Conservation (phyloP, 306 rosid species). For the Lathyrus sativus region DNA sequence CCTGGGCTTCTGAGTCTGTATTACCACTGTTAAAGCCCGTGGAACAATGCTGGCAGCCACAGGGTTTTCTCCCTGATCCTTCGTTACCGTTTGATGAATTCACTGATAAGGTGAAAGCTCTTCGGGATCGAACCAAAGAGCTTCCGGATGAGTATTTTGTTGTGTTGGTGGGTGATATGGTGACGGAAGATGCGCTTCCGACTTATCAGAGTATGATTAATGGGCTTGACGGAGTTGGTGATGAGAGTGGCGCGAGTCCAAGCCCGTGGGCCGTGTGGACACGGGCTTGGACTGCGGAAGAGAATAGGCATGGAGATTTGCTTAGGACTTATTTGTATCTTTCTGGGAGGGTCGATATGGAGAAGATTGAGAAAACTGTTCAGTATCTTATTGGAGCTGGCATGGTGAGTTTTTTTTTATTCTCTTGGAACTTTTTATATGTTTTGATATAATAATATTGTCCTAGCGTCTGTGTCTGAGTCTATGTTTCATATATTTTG, state of each 20-base stretch:
- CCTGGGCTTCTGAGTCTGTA: slow-evolving; percentile 56
- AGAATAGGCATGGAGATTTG: slow-evolving; percentile 82
- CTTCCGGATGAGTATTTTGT: slow-evolving; percentile 77
- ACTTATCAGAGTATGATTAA: slow-evolving; percentile 76
- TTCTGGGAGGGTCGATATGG: slow-evolving; percentile 86
- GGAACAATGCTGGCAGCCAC: slow-evolving; percentile 73
- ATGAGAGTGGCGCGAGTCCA: slow-evolving; percentile 59
- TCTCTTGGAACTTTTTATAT: too few species aligned
- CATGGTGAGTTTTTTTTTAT: slow-evolving; percentile 47
- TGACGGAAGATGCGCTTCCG: slow-evolving; percentile 86
- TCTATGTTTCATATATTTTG: too few species aligned
- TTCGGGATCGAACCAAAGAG: slow-evolving; percentile 65
- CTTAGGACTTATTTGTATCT: slow-evolving; percentile 65
- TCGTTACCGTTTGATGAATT: slow-evolving; percentile 47
- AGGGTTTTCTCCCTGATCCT: slow-evolving; percentile 59
- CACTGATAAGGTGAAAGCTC: slow-evolving; percentile 48
- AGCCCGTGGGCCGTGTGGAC: slow-evolving; percentile 86
- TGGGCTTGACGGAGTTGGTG: slow-evolving; percentile 66
- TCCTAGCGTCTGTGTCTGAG: too few species aligned
- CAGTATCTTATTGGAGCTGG: slow-evolving; percentile 76
- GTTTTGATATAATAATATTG: neutral
- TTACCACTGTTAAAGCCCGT: slow-evolving; percentile 68
- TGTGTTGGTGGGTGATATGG: slow-evolving; percentile 68
- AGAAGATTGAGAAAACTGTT: slow-evolving; percentile 65
- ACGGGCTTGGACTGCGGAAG: slow-evolving; percentile 81